phyloP scores from a whole-genome alignment of 768 basidiomycete species.

The Leccinum rimulosum region DNA sequence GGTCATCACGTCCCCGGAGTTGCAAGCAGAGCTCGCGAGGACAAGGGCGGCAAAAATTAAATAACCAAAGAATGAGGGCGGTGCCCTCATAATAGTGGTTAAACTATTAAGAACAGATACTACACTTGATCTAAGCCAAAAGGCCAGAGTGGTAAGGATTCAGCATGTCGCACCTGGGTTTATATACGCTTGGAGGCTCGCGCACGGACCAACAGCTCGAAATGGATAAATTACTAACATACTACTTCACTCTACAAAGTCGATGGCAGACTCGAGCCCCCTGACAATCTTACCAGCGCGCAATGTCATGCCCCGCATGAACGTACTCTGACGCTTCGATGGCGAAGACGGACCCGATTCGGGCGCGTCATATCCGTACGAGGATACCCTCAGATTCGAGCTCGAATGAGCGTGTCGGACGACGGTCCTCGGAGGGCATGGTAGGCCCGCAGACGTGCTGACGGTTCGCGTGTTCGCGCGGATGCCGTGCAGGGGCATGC shows the following conservation, averaged over 20 bases:
- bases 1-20: slow-evolving; percentile 40
- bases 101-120: slow-evolving; percentile 70
- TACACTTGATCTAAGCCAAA: slow-evolving; percentile 79
- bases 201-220: slow-evolving; percentile 21
- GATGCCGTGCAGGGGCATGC: neutral
- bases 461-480: neutral
- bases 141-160: slow-evolving; percentile 42
- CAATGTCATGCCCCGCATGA: slow-evolving; percentile 34
- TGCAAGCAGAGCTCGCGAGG: slow-evolving; percentile 40
- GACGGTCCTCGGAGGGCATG: neutral
- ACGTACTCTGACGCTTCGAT: slow-evolving; percentile 26
- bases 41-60: slow-evolving; percentile 33
- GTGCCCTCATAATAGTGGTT: slow-evolving; percentile 59
- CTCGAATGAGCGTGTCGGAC: slow-evolving; percentile 27
- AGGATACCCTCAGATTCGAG: slow-evolving; percentile 23
- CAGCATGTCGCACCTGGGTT: accelerated
- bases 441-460: neutral
- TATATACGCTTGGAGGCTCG: slow-evolving; percentile 2
- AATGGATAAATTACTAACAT: neutral
- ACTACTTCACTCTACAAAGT: slow-evolving; percentile 39
- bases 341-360: slow-evolving; percentile 14
- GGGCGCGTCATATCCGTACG: slow-evolving; percentile 13
- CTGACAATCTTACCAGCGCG: slow-evolving; percentile 37
- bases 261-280: slow-evolving; percentile 39
- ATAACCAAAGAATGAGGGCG: slow-evolving; percentile 55